These are phyloP conservation scores for Lachancea fermentati DNA, from an alignment of 805 yeast species.

Conservation along the genomic window DNA sequence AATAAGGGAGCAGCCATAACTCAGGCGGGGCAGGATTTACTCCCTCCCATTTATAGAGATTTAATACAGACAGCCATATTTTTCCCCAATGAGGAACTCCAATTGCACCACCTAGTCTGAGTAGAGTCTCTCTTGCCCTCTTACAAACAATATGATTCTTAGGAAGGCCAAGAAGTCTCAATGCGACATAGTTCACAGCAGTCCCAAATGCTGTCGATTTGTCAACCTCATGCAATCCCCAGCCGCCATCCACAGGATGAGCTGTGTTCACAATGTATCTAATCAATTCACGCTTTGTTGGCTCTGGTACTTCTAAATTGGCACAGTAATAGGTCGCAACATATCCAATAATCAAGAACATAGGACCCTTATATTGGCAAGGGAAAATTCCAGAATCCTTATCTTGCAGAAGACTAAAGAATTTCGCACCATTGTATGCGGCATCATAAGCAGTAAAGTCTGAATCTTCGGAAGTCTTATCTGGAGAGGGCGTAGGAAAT, in stretches of 20 bases:
- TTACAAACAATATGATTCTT: constrained; percentile 70
- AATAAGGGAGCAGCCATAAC: constrained; percentile 80
- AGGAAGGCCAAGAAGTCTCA: constrained; percentile 73
- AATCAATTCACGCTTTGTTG: constrained; percentile 60
- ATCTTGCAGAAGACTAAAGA: constrained; percentile 67
- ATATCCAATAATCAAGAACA: constrained; percentile 93
- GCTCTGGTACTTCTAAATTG: constrained; percentile 60
- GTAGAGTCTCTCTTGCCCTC: constrained; percentile 68
- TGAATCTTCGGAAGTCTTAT: constrained; percentile 16
- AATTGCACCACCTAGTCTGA: constrained; percentile 79
- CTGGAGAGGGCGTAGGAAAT: constrained; percentile 36
- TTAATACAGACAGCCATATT: constrained; percentile 76
- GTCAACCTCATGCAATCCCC: constrained; percentile 94
- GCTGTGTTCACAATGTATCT: constrained; percentile 87
- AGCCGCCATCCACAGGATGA: constrained; percentile 99
- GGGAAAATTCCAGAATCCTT: constrained; percentile 77
- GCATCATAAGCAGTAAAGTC: constrained; percentile 48
- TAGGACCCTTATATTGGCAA: constrained; percentile 92
- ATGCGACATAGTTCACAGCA: constrained; percentile 71
- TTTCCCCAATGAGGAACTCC: constrained; percentile 98
- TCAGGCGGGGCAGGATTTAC: constrained; percentile 99
- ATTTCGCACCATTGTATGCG: constrained; percentile 68
- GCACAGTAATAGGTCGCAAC: constrained; percentile 70
- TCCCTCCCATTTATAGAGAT: constrained; percentile 89
- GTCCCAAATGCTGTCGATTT: constrained; percentile 96